phyloP scores from a whole-genome alignment of 2,329 filamentous ascomycete genomes.

The Nannizzia gypsea region DNA sequence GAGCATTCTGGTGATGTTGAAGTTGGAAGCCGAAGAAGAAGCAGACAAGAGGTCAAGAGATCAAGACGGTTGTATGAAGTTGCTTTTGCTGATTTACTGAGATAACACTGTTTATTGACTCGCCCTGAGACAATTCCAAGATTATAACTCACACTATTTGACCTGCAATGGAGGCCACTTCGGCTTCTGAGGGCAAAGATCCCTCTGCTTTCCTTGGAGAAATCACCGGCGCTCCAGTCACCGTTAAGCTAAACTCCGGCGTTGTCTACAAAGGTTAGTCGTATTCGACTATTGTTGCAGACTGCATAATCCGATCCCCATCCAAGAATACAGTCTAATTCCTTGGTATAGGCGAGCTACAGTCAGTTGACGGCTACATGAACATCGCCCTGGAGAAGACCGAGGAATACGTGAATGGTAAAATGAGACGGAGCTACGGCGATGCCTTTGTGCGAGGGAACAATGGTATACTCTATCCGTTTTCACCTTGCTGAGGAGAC shows the following conservation, averaged over 20 bases:
- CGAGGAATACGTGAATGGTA: constrained; percentile 78
- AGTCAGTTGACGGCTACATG: constrained; percentile 98
- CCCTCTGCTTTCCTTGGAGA: constrained; percentile 86
- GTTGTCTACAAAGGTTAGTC: constrained; percentile 83
- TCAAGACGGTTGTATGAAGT: background rate
- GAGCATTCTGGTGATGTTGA: background rate
- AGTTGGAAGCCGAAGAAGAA: background rate
- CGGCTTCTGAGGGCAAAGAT: constrained; percentile 64
- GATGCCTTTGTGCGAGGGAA: constrained; percentile 95
- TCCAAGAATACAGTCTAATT: background rate
- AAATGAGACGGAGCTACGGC: constrained; percentile 70
- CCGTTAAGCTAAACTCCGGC: constrained; percentile 96
- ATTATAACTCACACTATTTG: background rate
- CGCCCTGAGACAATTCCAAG: background rate
- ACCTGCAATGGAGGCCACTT: constrained; percentile 61
- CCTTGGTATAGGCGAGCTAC: constrained; percentile 64
- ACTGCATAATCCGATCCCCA: too few species aligned
- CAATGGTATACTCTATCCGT: constrained; percentile 53
- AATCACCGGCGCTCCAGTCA: constrained; percentile 87
- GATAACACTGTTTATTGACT: background rate
- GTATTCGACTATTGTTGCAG: background rate
- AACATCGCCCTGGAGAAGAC: constrained; percentile 97
- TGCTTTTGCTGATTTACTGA: background rate
- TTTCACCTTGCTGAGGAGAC: constrained; percentile 5
- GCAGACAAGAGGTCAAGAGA: background rate